Evolutionary conservation across 1,284 basidiomycete genomes (phyloP).

Genomic region (Naganishia sp.): DNA sequence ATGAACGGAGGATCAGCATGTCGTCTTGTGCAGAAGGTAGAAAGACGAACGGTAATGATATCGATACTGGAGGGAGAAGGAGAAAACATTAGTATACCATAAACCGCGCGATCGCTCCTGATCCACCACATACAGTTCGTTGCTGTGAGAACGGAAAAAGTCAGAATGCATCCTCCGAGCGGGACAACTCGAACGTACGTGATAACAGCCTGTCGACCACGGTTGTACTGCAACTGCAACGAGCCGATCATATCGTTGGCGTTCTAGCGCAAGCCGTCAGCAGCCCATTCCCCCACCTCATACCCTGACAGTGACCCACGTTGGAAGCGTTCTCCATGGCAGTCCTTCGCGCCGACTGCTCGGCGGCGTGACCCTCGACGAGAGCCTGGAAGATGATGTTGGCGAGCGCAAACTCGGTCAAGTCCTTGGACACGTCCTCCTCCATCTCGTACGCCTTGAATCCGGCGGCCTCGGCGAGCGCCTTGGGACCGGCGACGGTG

Average conservation of each 20-base stretch:
- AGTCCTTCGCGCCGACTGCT: slow-evolving; percentile 75
- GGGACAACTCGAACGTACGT: slow-evolving; percentile 35
- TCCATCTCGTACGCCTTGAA: slow-evolving; percentile 95
- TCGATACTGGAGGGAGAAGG: slow-evolving; percentile 39
- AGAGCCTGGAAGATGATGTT: slow-evolving; percentile 95
- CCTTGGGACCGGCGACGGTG: slow-evolving; percentile 78
- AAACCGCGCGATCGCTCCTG: not conserved
- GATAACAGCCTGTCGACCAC: slow-evolving; percentile 85
- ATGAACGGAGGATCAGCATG: not conserved
- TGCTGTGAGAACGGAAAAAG: slow-evolving; percentile 33
- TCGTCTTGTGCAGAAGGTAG: slow-evolving; percentile 19
- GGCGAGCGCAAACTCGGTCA: slow-evolving; percentile 93
- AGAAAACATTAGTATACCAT: not conserved
- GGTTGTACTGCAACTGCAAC: slow-evolving; percentile 93
- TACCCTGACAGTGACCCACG: slow-evolving; percentile 40
- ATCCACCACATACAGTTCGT: slow-evolving; percentile 43
- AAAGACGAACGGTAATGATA: slow-evolving; percentile 44
- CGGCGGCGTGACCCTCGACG: slow-evolving; percentile 93
- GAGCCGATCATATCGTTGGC: slow-evolving; percentile 85
- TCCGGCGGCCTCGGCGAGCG: slow-evolving; percentile 70
- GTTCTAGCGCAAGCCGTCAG: slow-evolving; percentile 60
- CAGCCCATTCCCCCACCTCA: not conserved
- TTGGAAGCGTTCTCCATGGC: slow-evolving; percentile 99
- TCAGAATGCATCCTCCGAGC: slow-evolving; percentile 1
- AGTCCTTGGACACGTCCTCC: slow-evolving; percentile 89